Percentiles rank a stretch among this genome's conserved stretches.
These are phyloP conservation scores for Phoma sp. DNA, from an alignment of 2,329 filamentous ascomycete species.

Conservation along the genomic window DNA sequence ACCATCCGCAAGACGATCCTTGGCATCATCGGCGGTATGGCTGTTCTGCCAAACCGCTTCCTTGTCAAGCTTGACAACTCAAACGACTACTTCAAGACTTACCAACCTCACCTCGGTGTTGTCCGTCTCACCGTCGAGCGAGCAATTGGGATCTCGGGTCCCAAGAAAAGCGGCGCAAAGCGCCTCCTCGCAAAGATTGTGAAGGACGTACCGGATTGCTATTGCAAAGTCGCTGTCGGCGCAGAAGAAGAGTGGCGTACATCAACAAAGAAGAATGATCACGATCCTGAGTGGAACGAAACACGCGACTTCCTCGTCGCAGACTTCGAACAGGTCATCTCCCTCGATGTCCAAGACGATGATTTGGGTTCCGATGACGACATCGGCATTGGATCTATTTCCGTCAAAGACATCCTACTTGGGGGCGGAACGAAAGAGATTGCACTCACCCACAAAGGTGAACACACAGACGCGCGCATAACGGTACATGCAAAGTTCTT, in stretches of 20 bases:
- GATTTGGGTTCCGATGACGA: conserved; percentile 55
- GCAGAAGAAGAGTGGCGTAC: conserved; percentile 57
- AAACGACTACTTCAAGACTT: conserved; percentile 59
- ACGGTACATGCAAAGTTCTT: conserved; percentile 52
- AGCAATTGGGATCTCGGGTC: conserved; percentile 49
- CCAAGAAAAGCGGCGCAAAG: conserved; percentile 51
- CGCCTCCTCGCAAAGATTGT: conserved; percentile 54
- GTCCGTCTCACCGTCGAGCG: conserved; percentile 55
- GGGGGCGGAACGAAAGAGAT: conserved; percentile 54
- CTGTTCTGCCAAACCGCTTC: conserved; percentile 59
- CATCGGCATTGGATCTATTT: conserved; percentile 53
- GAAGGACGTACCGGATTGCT: conserved; percentile 59
- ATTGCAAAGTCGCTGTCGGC: conserved; percentile 54
- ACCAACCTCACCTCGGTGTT: conserved; percentile 54
- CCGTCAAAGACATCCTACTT: conserved; percentile 54
- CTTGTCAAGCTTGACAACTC: conserved; percentile 57
- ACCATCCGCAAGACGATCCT: conserved; percentile 56
- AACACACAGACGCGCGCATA: conserved; percentile 48
- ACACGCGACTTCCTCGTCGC: conserved; percentile 58
- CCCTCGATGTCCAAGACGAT: conserved; percentile 54
- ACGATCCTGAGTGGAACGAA: conserved; percentile 57
- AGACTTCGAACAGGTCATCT: conserved; percentile 55
- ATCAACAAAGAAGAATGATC: conserved; percentile 52
- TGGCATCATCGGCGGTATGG: conserved; percentile 55
- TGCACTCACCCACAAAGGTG: conserved; percentile 48